Evolutionary conservation across 1,284 basidiomycete genomes (phyloP).

Genomic region (Cryptococcus sp.): DNA sequence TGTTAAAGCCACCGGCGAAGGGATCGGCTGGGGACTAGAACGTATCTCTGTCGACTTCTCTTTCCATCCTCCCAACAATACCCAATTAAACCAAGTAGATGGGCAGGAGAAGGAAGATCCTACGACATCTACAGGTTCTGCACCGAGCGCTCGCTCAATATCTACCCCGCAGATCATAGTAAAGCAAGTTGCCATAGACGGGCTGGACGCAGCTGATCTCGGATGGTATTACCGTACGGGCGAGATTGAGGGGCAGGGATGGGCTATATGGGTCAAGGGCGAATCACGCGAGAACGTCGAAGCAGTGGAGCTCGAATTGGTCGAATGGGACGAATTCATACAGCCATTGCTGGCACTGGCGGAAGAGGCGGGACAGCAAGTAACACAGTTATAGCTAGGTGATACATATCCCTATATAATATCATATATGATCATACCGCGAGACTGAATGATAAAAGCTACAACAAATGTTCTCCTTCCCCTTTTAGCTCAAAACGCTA

Average conservation of each 20-base stretch:
- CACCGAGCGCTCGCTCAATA: too few relatives aligned
- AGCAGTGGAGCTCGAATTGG: conserved; percentile 11
- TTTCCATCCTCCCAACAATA: too few relatives aligned
- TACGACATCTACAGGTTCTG: too few relatives aligned
- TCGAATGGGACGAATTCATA: conserved; percentile 33
- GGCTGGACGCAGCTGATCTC: conserved; percentile 25
- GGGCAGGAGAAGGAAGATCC: too few relatives aligned
- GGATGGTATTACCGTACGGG: conserved; percentile 36
- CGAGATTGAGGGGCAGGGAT: conserved; percentile 27
- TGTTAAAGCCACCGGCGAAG: conserved; percentile 47
- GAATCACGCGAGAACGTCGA: conserved; percentile 11
- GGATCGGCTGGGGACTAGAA: conserved; percentile 45
- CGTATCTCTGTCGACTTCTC: conserved; percentile 33
- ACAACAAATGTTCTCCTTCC: neutral
- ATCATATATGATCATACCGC: too few relatives aligned
- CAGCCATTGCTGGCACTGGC: conserved; percentile 10
- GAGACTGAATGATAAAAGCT: neutral
- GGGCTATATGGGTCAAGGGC: conserved; percentile 37
- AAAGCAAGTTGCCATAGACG: conserved; percentile 34
- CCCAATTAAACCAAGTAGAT: too few relatives aligned
- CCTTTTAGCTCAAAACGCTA: neutral
- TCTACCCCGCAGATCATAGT: neutral
- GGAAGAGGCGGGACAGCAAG: neutral
- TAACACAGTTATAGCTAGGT: too few relatives aligned
- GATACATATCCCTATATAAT: too few relatives aligned